Evolutionary conservation across 1,284 basidiomycete genomes (phyloP), one percentile per base, ranked within the genome.

Genomic region (Coniferiporia sulphurascens): DNA sequence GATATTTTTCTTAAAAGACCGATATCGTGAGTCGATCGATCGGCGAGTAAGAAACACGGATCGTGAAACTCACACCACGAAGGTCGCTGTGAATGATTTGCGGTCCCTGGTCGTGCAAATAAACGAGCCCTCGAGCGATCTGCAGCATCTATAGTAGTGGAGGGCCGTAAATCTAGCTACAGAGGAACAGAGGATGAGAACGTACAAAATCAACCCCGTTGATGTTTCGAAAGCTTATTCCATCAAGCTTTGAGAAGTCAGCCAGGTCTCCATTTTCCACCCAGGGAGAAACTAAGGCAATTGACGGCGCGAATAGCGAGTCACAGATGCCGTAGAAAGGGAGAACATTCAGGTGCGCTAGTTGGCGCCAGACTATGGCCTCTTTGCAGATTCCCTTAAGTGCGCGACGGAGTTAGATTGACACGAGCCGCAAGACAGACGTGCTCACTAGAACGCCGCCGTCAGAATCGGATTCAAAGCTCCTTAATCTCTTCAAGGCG

Each of bases 261-360:
- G 35, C 17, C 52, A 58, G 6, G 48, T 58, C 21, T 1, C 56
- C 56, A 35, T 53, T 34, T 22, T 52, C 49, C 21, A 58, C 49
- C 56, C 56, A 58, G 12, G 56, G 56, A 9, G 48, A 58, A 22
- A 58, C 48, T 17, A 52, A 27, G 6, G 49, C 48, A n/a, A 41
- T n/a, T 21, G 22, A 48, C 35, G 48, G 48, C 1, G 48, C 12
- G 22, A 58, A 43, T 36, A 53, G 9, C 6, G 34, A 34, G 13
- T 32, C 43, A 27, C 55, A 56, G 13, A 52, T 21, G 17, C 50
- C 56, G n/a, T 19, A 19, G 44, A 58, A 52, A 19, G 27, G 50
- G 13, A 58, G 19, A 17, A 58, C 32, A 45, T 58, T 50, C 3
- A 12, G 7, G 34, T 58, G 56, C 21, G 35, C 38, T 13, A 41